Evolutionary conservation across 257 asterid species (phyloP), one percentile per base, ranked within the genome.

Genomic region (Lycium ferocissimum): DNA sequence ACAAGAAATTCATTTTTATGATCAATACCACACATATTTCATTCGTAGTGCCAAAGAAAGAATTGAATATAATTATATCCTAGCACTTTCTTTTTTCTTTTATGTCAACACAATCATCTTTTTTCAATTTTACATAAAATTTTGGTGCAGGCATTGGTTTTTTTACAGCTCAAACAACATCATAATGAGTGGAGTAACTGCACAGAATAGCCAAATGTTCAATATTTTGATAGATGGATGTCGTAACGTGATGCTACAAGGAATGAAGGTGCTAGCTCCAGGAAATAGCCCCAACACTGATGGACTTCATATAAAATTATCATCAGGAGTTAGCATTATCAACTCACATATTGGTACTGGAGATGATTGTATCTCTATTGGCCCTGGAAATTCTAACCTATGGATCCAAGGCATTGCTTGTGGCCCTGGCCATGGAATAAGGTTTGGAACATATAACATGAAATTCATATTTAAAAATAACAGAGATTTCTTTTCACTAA

Each of bases 391-490:
- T 26, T 65, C 56, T 26, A 69, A 85, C 47, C 15, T 88, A 51
- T 70, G 63, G 87, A 83, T 88, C n/a, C 72, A 88, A 54, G 70
- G 83, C 63, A 76, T 88, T 5, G 37, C 78, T 0, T 88, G 90
- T 14, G 88, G 90, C 15, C 90, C 88, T 0, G 90, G 90, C 54
- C 90, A 85, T 47, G 90, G 90, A 18, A 85, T 88, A 5, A 88
- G 90, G 90, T 88, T 69, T 17, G 45, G 7, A 20, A 40, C 47
- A 35, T 33, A 2, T 33, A 2, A 26, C 13, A 35, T 61, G 37
- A 15, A 35, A 2, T 13, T 67, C 14, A 22, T 26, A 63, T 22
- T 26, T 63, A 26, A 22, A 22, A 11, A 49, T 2, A 8, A 49
- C 7, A 1, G 2, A 61, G 0, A 63, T 63, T 11, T 54, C 59